These are phyloP conservation scores for Berkeleyomyces basicola DNA, from an alignment of 2,329 filamentous ascomycete species.

Conservation along the genomic window DNA sequence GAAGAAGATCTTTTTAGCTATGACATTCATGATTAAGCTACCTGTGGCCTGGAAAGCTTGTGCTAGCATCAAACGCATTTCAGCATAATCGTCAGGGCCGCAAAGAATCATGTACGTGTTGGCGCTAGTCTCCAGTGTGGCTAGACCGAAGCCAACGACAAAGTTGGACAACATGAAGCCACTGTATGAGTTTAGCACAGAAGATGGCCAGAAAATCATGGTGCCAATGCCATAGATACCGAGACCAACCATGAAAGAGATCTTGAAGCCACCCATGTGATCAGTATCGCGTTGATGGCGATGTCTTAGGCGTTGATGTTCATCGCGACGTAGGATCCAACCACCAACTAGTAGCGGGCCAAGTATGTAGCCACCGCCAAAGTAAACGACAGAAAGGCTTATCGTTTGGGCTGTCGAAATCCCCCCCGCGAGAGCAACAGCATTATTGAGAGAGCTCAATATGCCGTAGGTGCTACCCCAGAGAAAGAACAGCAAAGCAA, in stretches of 20 bases:
- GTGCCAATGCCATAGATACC: slow-evolving; percentile 59
- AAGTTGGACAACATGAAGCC: slow-evolving; percentile 62
- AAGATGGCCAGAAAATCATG: slow-evolving; percentile 76
- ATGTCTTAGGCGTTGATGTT: slow-evolving; percentile 32
- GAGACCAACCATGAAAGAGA: slow-evolving; percentile 62
- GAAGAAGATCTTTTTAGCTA: slow-evolving; percentile 64
- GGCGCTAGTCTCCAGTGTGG: slow-evolving; percentile 63
- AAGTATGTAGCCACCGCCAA: slow-evolving; percentile 51
- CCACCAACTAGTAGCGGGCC: slow-evolving; percentile 54
- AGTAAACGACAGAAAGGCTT: slow-evolving; percentile 55
- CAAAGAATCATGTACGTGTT: slow-evolving; percentile 60
- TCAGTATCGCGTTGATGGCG: slow-evolving; percentile 24
- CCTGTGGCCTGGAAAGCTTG: slow-evolving; percentile 65
- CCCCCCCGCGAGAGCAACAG: slow-evolving; percentile 44
- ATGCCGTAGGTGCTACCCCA: slow-evolving; percentile 88
- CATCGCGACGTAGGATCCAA: slow-evolving; percentile 52
- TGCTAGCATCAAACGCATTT: slow-evolving; percentile 57
- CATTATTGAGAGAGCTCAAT: slow-evolving; percentile 62
- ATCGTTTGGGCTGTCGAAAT: slow-evolving; percentile 47
- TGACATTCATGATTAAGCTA: slow-evolving; percentile 52
- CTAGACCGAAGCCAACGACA: slow-evolving; percentile 61
- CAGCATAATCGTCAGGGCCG: slow-evolving; percentile 54
- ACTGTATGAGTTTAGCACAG: slow-evolving; percentile 54
- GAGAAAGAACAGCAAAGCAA: slow-evolving; percentile 69
- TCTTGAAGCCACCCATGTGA: slow-evolving; percentile 52